These are phyloP conservation scores for Argentina anserina DNA, from an alignment of 306 rosid species.

Conservation along the genomic window DNA sequence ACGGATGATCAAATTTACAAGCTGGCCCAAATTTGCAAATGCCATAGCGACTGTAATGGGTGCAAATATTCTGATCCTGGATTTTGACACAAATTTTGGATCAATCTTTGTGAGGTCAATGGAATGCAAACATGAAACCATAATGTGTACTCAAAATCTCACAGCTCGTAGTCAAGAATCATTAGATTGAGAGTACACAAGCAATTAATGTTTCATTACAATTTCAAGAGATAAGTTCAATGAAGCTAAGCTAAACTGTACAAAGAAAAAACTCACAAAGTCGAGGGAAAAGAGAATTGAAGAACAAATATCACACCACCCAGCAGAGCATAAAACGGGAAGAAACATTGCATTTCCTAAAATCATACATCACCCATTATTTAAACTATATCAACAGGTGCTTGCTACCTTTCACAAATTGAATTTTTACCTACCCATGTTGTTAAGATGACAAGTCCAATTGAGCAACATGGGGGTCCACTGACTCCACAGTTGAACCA, in stretches of 20 bases:
- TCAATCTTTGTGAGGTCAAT: conserved; percentile 7
- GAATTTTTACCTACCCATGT: background rate
- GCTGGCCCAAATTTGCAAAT: conserved; percentile 94
- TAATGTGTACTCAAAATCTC: background rate
- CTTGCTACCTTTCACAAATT: background rate
- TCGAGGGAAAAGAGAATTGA: background rate
- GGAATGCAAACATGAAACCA: background rate
- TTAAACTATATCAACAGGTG: background rate
- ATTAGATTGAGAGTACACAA: background rate
- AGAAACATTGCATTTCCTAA: background rate
- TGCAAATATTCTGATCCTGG: conserved; percentile 77
- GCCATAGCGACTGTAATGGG: conserved; percentile 77
- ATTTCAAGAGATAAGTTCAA: background rate
- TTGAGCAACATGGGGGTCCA: background rate
- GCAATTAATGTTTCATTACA: background rate
- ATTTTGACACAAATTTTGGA: conserved; percentile 24
- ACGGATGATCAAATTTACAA: conserved; percentile 79
- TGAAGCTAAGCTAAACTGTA: background rate
- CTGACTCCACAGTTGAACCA: background rate
- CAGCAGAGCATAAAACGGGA: background rate
- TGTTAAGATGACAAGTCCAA: background rate
- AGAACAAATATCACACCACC: background rate
- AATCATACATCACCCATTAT: background rate
- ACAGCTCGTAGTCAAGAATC: background rate
- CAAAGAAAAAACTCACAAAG: background rate